phyloP scores from a whole-genome alignment of 192 early-diverging fungal genomes.

The Anaeromyces robustus region DNA sequence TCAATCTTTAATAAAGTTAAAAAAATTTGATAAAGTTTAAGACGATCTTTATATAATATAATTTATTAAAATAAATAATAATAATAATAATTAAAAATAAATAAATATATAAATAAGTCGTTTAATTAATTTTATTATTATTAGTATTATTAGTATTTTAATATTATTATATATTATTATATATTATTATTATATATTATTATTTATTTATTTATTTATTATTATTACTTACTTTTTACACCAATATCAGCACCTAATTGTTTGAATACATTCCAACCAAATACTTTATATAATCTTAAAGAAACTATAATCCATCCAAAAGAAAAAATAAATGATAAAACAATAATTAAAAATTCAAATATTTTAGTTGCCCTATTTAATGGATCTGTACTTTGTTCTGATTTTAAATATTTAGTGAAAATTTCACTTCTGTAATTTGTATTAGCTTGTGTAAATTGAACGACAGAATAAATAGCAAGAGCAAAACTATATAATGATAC shows the following conservation, averaged over 20 bases:
- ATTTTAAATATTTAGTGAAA: no score
- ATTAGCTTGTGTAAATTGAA: slow-evolving; percentile 20
- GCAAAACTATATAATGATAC: slow-evolving; percentile 23
- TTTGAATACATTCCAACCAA: slow-evolving; percentile 42
- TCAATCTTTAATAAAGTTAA: slow-evolving; percentile 66
- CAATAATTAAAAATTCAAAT: slow-evolving; percentile 9
- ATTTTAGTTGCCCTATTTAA: no score
- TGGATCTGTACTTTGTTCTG: no score
- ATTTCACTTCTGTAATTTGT: no score
- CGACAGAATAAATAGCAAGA: slow-evolving; percentile 16
- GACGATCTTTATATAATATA: slow-evolving; percentile 8
- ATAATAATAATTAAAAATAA: no score
- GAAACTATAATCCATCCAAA: slow-evolving; percentile 20
- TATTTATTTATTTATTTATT: no score
- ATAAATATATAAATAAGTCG: no score
- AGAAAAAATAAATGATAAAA: slow-evolving; percentile 17
- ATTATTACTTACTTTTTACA: slow-evolving; percentile 6
- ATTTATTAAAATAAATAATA: background rate
- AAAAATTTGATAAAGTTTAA: slow-evolving; percentile 58
- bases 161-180: background rate
- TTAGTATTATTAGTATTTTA: background rate
- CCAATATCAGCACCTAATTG: slow-evolving; percentile 34
- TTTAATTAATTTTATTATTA: no score
- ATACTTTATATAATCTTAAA: slow-evolving; percentile 25
- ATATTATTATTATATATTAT: background rate